Evolutionary conservation across 805 yeast species (phyloP), one percentile per base, ranked within the genome.

Genomic region (Ogataea nitratoaversa): DNA sequence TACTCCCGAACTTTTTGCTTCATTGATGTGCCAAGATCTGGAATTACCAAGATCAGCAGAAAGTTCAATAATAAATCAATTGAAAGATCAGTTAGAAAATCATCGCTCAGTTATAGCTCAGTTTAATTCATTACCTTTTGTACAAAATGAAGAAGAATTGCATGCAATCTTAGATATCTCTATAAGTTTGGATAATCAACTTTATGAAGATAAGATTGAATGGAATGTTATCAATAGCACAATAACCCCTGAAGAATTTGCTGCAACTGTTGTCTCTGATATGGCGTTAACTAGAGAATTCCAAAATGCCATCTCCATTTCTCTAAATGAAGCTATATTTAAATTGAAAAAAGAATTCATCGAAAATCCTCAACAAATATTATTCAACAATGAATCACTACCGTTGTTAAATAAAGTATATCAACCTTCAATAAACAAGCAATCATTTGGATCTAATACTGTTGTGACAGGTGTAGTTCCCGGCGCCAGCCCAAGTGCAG

Each of bases 201-300:
- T 90, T 31, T 89, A 81, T 54, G 95, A 89, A 51, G 99, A 93
- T 62, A 84, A 84, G 59, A 83, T 93, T 48, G 98, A 93, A 63
- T 91, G 98, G 98, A 95, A 93, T 56, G 68, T 93, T 32, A 55
- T 66, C 7, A 72, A 66, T 46, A 71, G 66, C 27, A 40, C 56
- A 28, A 56, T 84, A 18, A 76, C 88, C 1, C 97, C 99, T 0
- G 96, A 89, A 58, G 66, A 66, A 38, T 93, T 93, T 67, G 95
- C 98, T 0, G 74, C 71, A 43, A 73, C 75, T 7, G 88, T 91
- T 3, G 96, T 87, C 4, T 72, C 78, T 30, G 99, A 93, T 54
- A 60, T 93, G 61, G 96, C 96, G 0, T 65, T 93, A 24, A 68
- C 82, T 2, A 74, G 87, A 34, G 99, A 93, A 60, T 93, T 91